Percentiles rank a stretch among this genome's conserved stretches.
Evolutionary conservation across 805 yeast species (phyloP).

Genomic region (Allodekkera sacchari): DNA sequence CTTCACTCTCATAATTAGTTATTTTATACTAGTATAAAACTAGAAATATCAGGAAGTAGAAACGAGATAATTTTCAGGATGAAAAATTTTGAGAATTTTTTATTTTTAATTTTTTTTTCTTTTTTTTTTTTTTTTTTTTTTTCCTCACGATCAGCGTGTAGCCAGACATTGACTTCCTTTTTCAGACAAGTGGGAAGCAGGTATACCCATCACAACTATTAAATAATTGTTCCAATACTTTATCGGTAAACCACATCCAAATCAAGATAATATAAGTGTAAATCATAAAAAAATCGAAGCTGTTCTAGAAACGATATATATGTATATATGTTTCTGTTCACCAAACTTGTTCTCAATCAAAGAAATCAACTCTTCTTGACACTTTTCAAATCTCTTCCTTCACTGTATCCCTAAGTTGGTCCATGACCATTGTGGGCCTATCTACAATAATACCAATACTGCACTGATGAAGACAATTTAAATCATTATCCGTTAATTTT

Average conservation of each 20-base stretch:
- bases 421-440: constrained; percentile 41
- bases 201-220: no score
- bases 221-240: no score
- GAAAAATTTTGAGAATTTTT: no score
- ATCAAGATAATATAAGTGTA: no score
- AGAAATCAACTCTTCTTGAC: constrained; percentile 52
- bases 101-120: constrained; percentile 1
- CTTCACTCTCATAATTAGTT: constrained; percentile 26
- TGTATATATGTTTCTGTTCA: constrained; percentile 14
- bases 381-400: constrained; percentile 31
- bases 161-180: not conserved
- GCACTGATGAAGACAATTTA: constrained; percentile 26
- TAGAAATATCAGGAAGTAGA: no score
- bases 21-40: not conserved
- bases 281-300: not conserved
- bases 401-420: constrained; percentile 42
- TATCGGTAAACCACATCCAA: no score
- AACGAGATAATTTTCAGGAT: no score
- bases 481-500: constrained; percentile 25
- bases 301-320: not conserved
- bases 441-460: constrained; percentile 35
- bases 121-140: not conserved
- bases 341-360: constrained; percentile 74
- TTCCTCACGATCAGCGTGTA: not conserved
- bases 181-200: not conserved